Conservation (phyloP, 2,329 filamentous ascomycete genomes). For the Aspergillus latus region DNA sequence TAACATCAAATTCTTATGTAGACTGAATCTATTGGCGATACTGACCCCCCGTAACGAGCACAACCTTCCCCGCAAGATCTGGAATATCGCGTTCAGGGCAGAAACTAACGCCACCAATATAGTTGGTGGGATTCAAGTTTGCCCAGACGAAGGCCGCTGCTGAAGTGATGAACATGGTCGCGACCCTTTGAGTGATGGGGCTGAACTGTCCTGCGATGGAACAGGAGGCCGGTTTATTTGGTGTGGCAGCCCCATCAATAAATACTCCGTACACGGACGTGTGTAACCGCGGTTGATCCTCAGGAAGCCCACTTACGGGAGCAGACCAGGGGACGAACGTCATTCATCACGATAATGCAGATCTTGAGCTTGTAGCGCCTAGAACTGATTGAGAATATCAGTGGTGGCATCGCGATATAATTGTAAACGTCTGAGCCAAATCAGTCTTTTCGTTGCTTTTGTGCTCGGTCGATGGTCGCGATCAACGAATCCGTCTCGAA, state of each 20-base stretch:
- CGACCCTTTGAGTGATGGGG: too few relatives aligned
- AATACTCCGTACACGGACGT: neutral
- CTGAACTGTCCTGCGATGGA: neutral
- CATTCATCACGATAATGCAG: neutral
- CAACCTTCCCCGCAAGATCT: constrained; percentile 35
- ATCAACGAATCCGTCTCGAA: too few relatives aligned
- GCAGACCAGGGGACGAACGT: neutral
- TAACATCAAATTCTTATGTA: neutral
- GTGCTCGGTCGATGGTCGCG: too few relatives aligned
- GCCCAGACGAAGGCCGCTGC: neutral
- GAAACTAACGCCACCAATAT: constrained; percentile 6
- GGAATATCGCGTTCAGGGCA: constrained; percentile 34
- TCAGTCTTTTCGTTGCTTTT: too few relatives aligned
- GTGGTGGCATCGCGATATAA: neutral
- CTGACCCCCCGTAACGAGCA: constrained; percentile 39
- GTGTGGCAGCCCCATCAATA: neutral
- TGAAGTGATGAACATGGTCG: neutral
- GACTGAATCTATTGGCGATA: neutral
- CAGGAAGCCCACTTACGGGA: neutral
- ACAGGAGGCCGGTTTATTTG: neutral
- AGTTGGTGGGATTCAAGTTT: constrained; percentile 2
- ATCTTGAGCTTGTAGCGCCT: neutral
- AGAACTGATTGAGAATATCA: neutral
- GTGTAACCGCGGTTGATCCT: neutral
- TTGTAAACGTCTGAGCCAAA: neutral